Percentiles rank a stretch among this genome's conserved stretches.
phyloP scores from a whole-genome alignment of 225 moss, liverwort and hornwort species.

The Rhytidiadelphus loreus region DNA sequence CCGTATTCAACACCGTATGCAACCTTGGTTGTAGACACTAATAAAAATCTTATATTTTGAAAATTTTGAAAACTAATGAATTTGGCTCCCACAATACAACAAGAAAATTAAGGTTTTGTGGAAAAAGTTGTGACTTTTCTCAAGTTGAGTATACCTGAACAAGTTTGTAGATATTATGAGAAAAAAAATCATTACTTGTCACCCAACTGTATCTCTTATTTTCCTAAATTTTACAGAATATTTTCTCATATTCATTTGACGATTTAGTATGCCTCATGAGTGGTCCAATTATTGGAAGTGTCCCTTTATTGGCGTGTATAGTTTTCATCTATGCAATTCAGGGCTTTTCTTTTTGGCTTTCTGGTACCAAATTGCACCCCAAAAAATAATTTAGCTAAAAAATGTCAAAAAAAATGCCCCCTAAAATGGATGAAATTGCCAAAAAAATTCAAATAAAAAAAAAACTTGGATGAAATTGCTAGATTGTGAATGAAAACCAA shows the following conservation, averaged over 20 bases:
- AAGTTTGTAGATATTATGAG: background rate
- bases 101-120: background rate
- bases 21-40: background rate
- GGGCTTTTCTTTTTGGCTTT: no score
- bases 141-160: background rate
- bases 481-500: no score
- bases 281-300: accelerated
- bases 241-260: background rate
- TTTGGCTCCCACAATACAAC: accelerated
- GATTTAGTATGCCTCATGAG: background rate
- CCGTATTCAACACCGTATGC: background rate
- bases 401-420: no score
- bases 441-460: no score
- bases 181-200: background rate
- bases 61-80: background rate
- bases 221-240: background rate
- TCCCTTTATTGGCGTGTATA: accelerated
- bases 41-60: background rate
- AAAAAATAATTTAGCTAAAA: no score
- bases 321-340: background rate
- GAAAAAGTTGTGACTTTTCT: background rate
- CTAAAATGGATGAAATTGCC: no score
- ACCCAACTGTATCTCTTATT: background rate
- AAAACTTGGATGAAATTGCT: no score
- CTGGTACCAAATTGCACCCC: no score